Base-by-base conservation (phyloP, 495 filamentous ascomycete genomes). In the Talaromyces liani region DNA sequence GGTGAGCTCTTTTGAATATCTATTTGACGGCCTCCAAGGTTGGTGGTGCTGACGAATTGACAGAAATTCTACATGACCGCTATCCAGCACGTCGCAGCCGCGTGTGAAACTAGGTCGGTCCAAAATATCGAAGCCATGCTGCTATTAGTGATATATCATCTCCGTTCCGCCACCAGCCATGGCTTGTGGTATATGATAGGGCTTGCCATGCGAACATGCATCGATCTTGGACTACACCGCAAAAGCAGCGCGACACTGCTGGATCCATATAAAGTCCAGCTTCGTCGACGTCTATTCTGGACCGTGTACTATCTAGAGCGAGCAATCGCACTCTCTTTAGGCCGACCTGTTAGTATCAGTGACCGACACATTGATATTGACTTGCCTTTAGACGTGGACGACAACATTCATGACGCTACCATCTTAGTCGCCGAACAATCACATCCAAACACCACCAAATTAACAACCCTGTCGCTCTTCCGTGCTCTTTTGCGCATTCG, bases 121-220 rank as follows among this genome's bases (percentile, higher is more conserved):
- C 75, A 84, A 20, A 84, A 84, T 49, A 79, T 84, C 36, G 79
- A 83, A 64, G 80, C 81, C n/a, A 84, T 84, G 80, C 71, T 77
- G 7, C 76, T 84, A 27, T 69, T 84, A 8, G 80, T 84, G 5
- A 71, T 83, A 9, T 84, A 82, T 59, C 79, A 84, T 64, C 70
- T 84, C 3, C 74, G 81, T 9, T 80, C 78, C 20, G 73, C 79
- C 3, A 80, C 78, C 1, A 84, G 77, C 55, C 79, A 81, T 66
- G 81, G 80, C 12, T 75, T 84, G 65, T 84, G 80, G 81, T 84
- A 84, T 58, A 82, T 84, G 78, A 78, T 84, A 47, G 80, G 80
- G 31, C 72, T 84, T 25, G 80, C 80, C 1, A 84, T 83, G 80
- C 75, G 80, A 25, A 84, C 78, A 12, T 79, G 78, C 33, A 80